Evolutionary conservation across 1,284 basidiomycete species (phyloP).

Genomic region (Heterobasidion parviporum): DNA sequence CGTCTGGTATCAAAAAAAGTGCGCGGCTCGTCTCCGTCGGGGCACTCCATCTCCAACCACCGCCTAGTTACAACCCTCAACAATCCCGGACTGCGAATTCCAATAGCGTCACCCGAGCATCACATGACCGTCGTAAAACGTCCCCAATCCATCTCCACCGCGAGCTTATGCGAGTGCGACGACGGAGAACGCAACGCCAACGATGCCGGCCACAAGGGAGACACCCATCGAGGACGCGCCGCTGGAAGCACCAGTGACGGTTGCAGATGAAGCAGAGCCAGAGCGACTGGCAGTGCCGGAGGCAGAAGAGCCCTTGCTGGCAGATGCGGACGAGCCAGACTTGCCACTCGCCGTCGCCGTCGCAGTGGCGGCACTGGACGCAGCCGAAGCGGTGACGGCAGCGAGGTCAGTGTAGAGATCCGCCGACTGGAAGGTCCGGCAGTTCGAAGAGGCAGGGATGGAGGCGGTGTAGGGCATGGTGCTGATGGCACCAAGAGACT

Average conservation of each 20-base stretch:
- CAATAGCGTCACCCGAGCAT: not conserved
- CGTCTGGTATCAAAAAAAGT: not conserved
- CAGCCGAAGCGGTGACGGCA: not conserved
- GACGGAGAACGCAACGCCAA: not conserved
- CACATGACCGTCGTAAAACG: not conserved
- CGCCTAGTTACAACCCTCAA: not conserved
- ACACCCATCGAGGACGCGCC: not conserved
- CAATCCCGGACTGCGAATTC: too few species aligned
- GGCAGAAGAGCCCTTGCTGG: not conserved
- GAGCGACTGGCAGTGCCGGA: not conserved
- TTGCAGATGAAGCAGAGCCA: not conserved
- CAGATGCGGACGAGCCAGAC: too few species aligned
- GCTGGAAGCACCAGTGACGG: not conserved
- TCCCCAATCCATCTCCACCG: not conserved
- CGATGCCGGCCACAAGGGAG: not conserved
- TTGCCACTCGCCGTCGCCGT: not conserved
- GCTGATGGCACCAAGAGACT: constrained; percentile 46
- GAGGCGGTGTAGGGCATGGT: constrained; percentile 54
- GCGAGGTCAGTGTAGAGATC: constrained; percentile 33
- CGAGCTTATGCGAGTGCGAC: not conserved
- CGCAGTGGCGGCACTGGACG: not conserved
- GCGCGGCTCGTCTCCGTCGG: not conserved
- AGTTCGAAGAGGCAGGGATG: constrained; percentile 56
- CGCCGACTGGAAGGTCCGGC: constrained; percentile 45
- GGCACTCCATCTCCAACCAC: not conserved